Base-by-base conservation (phyloP, 495 filamentous ascomycete genomes). In the Neurospora sp. region DNA sequence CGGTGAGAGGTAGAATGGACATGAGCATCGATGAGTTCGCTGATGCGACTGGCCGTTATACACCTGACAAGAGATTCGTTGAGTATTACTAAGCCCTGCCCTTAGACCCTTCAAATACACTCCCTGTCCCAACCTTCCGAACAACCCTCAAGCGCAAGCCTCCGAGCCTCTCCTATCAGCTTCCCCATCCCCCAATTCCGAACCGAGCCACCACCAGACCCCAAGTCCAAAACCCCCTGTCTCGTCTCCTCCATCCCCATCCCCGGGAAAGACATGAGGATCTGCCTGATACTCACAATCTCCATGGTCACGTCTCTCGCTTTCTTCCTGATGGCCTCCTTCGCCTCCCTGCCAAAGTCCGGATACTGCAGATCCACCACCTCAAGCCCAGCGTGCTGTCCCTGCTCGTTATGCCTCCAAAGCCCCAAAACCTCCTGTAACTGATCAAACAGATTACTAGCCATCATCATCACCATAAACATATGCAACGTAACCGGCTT, bases 361-460 rank as follows among this genome's bases (percentile, higher is more conserved):
- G 72, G 72, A 38, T 71, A 71, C 3, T 37, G 37, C 5, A 70
- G 20, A 0, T 42, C 31, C 10, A n/a, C 72, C 3, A 68, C 37
- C 3, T 69, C 72, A 16, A 74, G 0, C 46, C 46, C 69, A 12
- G 39, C 22, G 37, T 20, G 8, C 9, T 20, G 42, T 10, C 18
- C 42, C 18, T 71, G 46, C 10, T 9, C 22, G 2, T 12, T 12
- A 10, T 71, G 37, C 40, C 48, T 20, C 44, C 69, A 70, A 1
- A 74, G 18, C 11, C 72, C 69, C 0, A 74, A 8, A 12, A 74
- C 39, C 18, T 74, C 69, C 31, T 74, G 69, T 11, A 74, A 22
- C 69, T 74, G 72, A 22, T 74, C 72, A 42, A 74, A 74, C 69
- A 74, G 40, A 37, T 74, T 70, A 12, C 69, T 42, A 1, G 72